A percentile compares a stretch with the other conserved stretches of the same genome.
phyloP scores from a whole-genome alignment of 768 basidiomycete species.

The Cyclocybe cylindracea region DNA sequence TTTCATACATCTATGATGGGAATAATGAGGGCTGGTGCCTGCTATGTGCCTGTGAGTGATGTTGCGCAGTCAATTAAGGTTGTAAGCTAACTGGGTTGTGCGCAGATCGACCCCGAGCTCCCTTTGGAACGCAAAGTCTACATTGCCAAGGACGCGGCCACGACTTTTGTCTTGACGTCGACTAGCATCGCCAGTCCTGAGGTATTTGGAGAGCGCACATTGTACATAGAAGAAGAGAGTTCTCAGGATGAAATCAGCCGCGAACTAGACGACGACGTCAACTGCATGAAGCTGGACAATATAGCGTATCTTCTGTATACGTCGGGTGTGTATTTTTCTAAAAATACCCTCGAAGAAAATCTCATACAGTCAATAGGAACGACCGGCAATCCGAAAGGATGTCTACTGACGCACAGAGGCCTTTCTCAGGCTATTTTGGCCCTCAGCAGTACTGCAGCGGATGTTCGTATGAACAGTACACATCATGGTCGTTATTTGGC shows the following conservation, averaged over 20 bases:
- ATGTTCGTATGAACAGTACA: conserved; percentile 27
- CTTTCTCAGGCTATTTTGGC: conserved; percentile 33
- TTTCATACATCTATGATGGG: conserved; percentile 46
- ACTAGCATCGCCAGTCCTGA: conserved; percentile 14
- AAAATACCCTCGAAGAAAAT: neutral
- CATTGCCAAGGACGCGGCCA: conserved; percentile 42
- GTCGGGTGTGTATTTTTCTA: conserved; percentile 33
- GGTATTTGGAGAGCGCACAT: conserved; percentile 22
- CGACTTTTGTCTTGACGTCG: conserved; percentile 41
- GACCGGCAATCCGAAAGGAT: conserved; percentile 54
- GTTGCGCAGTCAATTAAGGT: neutral
- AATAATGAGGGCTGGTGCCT: conserved; percentile 48
- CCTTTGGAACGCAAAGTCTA: conserved; percentile 45
- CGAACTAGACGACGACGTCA: conserved; percentile 28
- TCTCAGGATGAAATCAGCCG: conserved; percentile 26
- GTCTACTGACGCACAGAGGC: conserved; percentile 37
- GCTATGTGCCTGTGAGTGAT: conserved; percentile 48
- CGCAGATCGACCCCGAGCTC: conserved; percentile 51
- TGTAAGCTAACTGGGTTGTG: neutral
- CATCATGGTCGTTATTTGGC: conserved; percentile 35
- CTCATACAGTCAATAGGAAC: conserved; percentile 33
- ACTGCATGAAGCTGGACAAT: conserved; percentile 27
- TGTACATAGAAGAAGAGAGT: conserved; percentile 24
- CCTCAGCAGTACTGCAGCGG: conserved; percentile 30
- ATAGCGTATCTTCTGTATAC: conserved; percentile 51